Conservation (phyloP, 2,329 filamentous ascomycete species). For the Thielaviopsis euricoi region DNA sequence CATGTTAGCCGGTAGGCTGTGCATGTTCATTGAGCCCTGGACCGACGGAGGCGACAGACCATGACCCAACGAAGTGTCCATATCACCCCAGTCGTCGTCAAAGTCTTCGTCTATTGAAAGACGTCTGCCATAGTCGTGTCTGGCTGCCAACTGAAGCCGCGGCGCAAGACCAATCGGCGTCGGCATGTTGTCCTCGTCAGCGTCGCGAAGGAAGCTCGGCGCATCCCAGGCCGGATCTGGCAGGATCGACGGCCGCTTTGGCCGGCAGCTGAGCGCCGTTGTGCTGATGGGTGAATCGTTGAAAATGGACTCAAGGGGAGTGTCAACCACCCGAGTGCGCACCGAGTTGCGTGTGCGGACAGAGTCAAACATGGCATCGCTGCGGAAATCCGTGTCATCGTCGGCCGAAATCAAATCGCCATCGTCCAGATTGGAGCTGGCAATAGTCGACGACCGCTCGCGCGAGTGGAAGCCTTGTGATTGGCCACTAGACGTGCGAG, state of each 20-base stretch:
- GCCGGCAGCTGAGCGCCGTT: conserved; percentile 22
- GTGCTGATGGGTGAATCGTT: conserved; percentile 57
- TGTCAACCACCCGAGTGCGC: conserved; percentile 49
- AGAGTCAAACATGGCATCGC: conserved; percentile 63
- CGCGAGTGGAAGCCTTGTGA: conserved; percentile 14
- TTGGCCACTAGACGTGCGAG: conserved; percentile 5
- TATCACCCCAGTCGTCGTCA: conserved; percentile 46
- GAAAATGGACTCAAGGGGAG: conserved; percentile 64
- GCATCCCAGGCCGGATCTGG: conserved; percentile 11
- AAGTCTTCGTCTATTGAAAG: conserved; percentile 45
- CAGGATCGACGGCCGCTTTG: conserved; percentile 10
- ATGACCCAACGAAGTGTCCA: conserved; percentile 35
- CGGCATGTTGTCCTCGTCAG: conserved; percentile 41
- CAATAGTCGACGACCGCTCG: conserved; percentile 38
- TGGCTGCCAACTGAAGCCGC: conserved; percentile 15
- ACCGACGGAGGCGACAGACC: conserved; percentile 40
- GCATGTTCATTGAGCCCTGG: conserved; percentile 34
- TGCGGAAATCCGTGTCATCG: conserved; percentile 63
- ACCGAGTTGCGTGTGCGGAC: conserved; percentile 54
- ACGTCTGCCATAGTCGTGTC: conserved; percentile 17
- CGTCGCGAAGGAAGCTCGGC: conserved; percentile 24
- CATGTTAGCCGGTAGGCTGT: conserved; percentile 34
- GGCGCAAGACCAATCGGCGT: conserved; percentile 31
- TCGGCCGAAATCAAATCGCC: conserved; percentile 51
- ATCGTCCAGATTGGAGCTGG: conserved; percentile 52